These are phyloP conservation scores for Suillus cothurnatus DNA, from an alignment of 768 basidiomycete species.

Conservation along the genomic window DNA sequence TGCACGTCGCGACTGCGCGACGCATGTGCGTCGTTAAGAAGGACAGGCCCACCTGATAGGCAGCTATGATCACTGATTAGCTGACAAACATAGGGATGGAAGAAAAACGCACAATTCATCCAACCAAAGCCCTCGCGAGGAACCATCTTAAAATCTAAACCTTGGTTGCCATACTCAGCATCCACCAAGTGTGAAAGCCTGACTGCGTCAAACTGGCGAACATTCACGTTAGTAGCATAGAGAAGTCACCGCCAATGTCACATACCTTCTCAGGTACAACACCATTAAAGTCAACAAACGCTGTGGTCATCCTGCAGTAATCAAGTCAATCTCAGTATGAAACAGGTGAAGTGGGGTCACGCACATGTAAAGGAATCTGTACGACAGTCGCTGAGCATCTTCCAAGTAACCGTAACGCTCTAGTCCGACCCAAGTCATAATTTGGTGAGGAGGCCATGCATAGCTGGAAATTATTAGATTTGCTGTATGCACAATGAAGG, in stretches of 20 bases:
- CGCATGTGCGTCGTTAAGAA: slow-evolving; percentile 94
- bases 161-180: slow-evolving; percentile 96
- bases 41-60: slow-evolving; percentile 95
- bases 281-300: slow-evolving; percentile 96
- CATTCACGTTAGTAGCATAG: slow-evolving; percentile 4
- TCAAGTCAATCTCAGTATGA: slow-evolving; percentile 9
- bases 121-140: slow-evolving; percentile 98
- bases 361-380: slow-evolving; percentile 97
- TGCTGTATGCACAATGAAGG: slow-evolving; percentile 9
- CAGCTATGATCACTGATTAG: slow-evolving; percentile 51
- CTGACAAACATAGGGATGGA: not conserved
- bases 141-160: slow-evolving; percentile 96
- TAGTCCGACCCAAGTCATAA: slow-evolving; percentile 97
- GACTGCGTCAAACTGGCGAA: slow-evolving; percentile 85
- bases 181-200: slow-evolving; percentile 94
- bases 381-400: slow-evolving; percentile 90
- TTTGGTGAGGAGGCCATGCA: slow-evolving; percentile 96
- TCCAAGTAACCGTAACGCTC: slow-evolving; percentile 95
- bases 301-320: slow-evolving; percentile 79
- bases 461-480: slow-evolving; percentile 45
- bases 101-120: slow-evolving; percentile 79
- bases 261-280: slow-evolving; percentile 96
- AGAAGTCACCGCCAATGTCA: not conserved
- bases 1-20: slow-evolving; percentile 93
- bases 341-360: slow-evolving; percentile 10